A percentile compares a stretch with the other conserved stretches of the same genome.
These are phyloP conservation scores for Podaxis sp. DNA, from an alignment of 768 basidiomycete genomes.

Conservation along the genomic window DNA sequence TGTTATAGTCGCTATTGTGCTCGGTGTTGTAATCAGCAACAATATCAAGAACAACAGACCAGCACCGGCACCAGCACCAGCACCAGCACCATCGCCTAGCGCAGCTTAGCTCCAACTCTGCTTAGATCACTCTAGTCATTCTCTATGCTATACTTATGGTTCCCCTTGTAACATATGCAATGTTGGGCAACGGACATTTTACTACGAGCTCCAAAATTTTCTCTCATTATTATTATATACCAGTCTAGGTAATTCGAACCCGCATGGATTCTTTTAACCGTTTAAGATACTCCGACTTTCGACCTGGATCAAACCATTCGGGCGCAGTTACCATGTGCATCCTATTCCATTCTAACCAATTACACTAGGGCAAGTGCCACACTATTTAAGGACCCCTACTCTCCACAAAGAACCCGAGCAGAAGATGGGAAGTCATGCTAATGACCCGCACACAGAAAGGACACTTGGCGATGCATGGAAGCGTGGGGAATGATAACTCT, in stretches of 20 bases:
- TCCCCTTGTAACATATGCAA: background rate
- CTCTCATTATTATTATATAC: slow-evolving; percentile 10
- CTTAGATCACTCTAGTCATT: background rate
- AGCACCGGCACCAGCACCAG: background rate
- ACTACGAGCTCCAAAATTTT: background rate
- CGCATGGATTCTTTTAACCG: slow-evolving; percentile 4
- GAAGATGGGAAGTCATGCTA: background rate
- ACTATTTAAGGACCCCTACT: background rate
- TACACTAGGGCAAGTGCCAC: background rate
- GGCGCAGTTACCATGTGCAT: background rate
- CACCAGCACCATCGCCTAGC: background rate
- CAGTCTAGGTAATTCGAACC: slow-evolving; percentile 6
- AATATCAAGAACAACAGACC: slow-evolving; percentile 30
- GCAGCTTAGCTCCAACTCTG: background rate
- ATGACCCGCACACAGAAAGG: background rate
- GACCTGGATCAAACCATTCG: background rate
- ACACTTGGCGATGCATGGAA: background rate
- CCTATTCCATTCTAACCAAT: no score
- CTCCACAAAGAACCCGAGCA: background rate
- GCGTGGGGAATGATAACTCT: background rate
- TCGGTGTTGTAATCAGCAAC: slow-evolving; percentile 53
- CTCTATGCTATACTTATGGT: slow-evolving; percentile 8
- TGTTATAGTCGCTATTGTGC: slow-evolving; percentile 63
- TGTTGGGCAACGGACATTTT: background rate
- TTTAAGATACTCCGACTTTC: slow-evolving; percentile 11